These are phyloP conservation scores for Paxillus involutus DNA, from an alignment of 768 basidiomycete species.

Conservation along the genomic window DNA sequence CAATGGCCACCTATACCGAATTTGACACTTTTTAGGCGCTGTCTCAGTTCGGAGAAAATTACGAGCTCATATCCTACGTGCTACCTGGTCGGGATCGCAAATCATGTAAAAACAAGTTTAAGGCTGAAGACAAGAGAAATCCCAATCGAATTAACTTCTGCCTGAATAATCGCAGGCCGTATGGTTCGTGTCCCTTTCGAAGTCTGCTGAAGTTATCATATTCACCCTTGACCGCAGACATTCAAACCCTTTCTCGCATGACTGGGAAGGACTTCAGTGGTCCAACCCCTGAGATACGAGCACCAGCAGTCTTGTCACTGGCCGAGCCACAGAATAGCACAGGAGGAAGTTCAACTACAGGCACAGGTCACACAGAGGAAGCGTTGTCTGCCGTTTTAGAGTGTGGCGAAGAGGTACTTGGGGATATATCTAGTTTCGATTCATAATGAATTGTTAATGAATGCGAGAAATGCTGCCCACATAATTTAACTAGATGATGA, in stretches of 20 bases:
- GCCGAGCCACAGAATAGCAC: conserved; percentile 19
- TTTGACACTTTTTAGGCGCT: conserved; percentile 57
- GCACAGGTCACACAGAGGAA: conserved; percentile 18
- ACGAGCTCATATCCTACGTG: conserved; percentile 85
- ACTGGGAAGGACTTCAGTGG: conserved; percentile 87
- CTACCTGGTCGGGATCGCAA: conserved; percentile 84
- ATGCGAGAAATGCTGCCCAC: not conserved
- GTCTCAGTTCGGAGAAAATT: conserved; percentile 88
- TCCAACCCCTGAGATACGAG: conserved; percentile 67
- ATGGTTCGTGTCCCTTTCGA: conserved; percentile 48
- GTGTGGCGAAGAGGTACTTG: conserved; percentile 28
- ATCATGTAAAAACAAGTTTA: conserved; percentile 93
- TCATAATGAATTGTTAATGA: conserved; percentile 9
- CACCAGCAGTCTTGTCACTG: conserved; percentile 36
- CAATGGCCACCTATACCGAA: not conserved
- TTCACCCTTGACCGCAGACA: conserved; percentile 45
- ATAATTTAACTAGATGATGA: too few species aligned
- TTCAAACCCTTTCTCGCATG: conserved; percentile 71
- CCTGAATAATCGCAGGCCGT: conserved; percentile 72
- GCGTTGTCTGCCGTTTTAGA: conserved; percentile 36
- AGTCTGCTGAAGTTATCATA: not conserved
- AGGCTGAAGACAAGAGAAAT: conserved; percentile 83
- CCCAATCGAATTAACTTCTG: conserved; percentile 72
- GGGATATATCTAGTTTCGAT: conserved; percentile 28
- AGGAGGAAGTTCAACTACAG: not conserved